Conservation (phyloP, 495 filamentous ascomycete species). For the Paragyromitra xinjiangensis region DNA sequence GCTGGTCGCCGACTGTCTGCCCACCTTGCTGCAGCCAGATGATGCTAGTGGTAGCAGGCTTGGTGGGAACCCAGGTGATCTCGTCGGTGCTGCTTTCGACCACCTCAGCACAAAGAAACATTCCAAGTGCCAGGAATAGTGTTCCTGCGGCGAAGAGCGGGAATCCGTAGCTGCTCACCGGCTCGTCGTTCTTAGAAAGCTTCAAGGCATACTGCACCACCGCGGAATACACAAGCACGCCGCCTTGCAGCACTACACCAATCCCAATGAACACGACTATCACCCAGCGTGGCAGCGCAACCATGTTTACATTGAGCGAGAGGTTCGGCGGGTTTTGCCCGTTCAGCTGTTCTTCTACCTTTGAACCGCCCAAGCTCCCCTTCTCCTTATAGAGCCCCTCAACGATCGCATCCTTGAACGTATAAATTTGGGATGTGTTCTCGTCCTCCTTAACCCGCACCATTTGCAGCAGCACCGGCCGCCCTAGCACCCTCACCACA, state of each 20-base stretch:
- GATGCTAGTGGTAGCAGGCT: background rate
- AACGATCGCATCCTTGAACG: background rate
- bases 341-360: background rate
- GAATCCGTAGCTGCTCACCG: background rate
- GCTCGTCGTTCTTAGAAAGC: background rate
- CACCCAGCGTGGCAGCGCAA: too few relatives aligned
- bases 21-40: conserved; percentile 33
- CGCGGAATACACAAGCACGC: conserved; percentile 12
- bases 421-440: background rate
- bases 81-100: conserved; percentile 18
- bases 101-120: conserved; percentile 23
- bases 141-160: conserved; percentile 5
- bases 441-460: background rate
- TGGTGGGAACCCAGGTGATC: background rate
- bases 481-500: conserved; percentile 56
- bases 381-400: background rate
- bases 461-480: conserved; percentile 12
- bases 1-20: conserved; percentile 24
- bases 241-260: conserved; percentile 14
- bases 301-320: conserved; percentile 18
- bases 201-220: background rate
- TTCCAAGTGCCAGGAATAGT: background rate
- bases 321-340: conserved; percentile 17
- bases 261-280: background rate
- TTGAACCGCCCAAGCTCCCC: too few relatives aligned